Base-by-base conservation (phyloP, 441 rosid genomes). In the Euphorbia celastroides region DNA sequence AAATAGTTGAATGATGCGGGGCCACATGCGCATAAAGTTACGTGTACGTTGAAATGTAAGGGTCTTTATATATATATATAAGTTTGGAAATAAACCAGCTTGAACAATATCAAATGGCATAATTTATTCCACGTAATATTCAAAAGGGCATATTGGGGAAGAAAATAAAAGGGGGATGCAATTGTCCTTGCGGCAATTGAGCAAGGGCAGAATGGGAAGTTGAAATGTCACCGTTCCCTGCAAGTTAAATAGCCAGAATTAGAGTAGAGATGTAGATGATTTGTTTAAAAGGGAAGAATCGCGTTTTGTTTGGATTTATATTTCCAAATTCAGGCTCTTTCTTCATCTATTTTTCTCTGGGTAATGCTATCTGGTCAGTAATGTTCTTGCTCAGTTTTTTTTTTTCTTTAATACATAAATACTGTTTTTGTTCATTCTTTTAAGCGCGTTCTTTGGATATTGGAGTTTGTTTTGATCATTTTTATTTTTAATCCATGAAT, bases 291-390 rank as follows among this genome's bases (percentile, higher is more conserved):
- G 58, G 44, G 28, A 63, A 42, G 58, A 50, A 30, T 64, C 67
- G 2, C 34, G 23, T 36, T 54, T 44, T n/a, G 30, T 16, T 3
- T 64, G 20, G 19, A 20, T 52, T 22, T 34, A 13, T 51, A n/a
- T 48, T 59, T 44, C 41, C 25, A 16, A n/a, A n/a, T 28, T 30
- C 26, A 27, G 9, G 11, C 8, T 65, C 52, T 65, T 30, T 52
- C 14, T 42, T 42, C 48, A 42, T 55, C 50, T 60, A 19, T 60
- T 6, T 14, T 4, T 38, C 19, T 32, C 20, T 65, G 34, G 68
- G 50, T 65, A 65, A 65, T 65, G 69, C 61, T 65, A 23, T 65
- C 36, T 52, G 62, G 70, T 66, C 11, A 38, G 58, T 50, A 50
- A 50, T 64, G 54, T 26, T 55, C 17, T 6, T 38, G 1, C 19